phyloP scores from a whole-genome alignment of 2,329 filamentous ascomycete species.

The Aurifilum marmelostoma region DNA sequence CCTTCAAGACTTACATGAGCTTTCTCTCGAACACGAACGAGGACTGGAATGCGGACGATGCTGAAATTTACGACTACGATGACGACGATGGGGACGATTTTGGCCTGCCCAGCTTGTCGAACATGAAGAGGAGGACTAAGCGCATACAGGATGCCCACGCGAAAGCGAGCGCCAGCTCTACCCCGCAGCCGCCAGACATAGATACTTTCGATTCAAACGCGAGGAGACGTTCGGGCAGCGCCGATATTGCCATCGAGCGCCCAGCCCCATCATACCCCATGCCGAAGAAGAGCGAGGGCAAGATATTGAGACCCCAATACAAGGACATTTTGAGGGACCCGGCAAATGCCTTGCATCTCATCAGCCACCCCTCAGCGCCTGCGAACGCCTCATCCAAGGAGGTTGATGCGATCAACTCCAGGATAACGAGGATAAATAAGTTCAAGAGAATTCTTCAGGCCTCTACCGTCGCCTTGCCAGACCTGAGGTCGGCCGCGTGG shows the following conservation, averaged over 20 bases:
- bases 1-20: conserved; percentile 75
- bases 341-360: conserved; percentile 92
- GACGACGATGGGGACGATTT: conserved; percentile 95
- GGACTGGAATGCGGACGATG: conserved; percentile 77
- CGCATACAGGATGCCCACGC: conserved; percentile 52
- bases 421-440: conserved; percentile 94
- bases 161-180: conserved; percentile 34
- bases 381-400: conserved; percentile 79
- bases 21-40: conserved; percentile 82
- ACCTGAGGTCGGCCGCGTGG: conserved; percentile 87
- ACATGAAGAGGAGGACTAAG: conserved; percentile 76
- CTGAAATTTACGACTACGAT: conserved; percentile 77
- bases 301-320: conserved; percentile 95
- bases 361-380: conserved; percentile 79
- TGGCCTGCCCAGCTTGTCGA: conserved; percentile 88
- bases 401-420: conserved; percentile 80
- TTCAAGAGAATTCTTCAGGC: conserved; percentile 96
- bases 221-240: conserved; percentile 75
- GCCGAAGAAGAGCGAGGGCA: conserved; percentile 87
- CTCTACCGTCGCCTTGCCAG: conserved; percentile 82
- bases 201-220: conserved; percentile 19
- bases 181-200: conserved; percentile 28
- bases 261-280: conserved; percentile 82
- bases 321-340: conserved; percentile 91
- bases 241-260: conserved; percentile 91